These are phyloP conservation scores for Hymenotorrendiella dingleyae DNA, from an alignment of 2,329 filamentous ascomycete species.

Conservation along the genomic window DNA sequence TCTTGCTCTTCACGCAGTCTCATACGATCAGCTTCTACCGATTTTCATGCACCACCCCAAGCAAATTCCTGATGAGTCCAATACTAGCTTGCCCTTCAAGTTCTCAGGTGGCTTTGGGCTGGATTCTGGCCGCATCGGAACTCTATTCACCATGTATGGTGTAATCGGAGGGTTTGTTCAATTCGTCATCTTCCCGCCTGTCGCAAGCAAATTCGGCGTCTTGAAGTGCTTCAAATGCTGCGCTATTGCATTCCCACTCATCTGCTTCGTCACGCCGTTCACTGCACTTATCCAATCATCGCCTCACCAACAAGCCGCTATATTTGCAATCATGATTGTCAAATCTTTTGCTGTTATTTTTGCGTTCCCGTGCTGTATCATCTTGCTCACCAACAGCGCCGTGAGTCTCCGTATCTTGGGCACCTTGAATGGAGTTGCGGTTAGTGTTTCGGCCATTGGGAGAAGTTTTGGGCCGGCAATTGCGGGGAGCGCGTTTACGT, in stretches of 20 bases:
- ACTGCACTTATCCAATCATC: constrained; percentile 55
- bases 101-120: constrained; percentile 78
- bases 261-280: constrained; percentile 80
- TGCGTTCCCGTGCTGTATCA: constrained; percentile 83
- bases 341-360: constrained; percentile 76
- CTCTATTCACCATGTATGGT: constrained; percentile 80
- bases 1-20: constrained; percentile 74
- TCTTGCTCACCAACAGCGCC: constrained; percentile 85
- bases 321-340: constrained; percentile 63
- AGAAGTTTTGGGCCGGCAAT: constrained; percentile 72
- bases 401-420: constrained; percentile 70
- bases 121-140: constrained; percentile 68
- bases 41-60: constrained; percentile 79
- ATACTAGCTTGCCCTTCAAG: constrained; percentile 65
- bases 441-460: constrained; percentile 73
- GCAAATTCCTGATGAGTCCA: constrained; percentile 46
- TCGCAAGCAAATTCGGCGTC: constrained; percentile 67
- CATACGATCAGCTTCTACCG: constrained; percentile 81
- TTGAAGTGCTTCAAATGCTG: constrained; percentile 64
- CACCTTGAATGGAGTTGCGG: constrained; percentile 87
- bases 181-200: constrained; percentile 74
- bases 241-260: constrained; percentile 60
- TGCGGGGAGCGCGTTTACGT: constrained; percentile 66
- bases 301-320: constrained; percentile 47
- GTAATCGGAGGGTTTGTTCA: constrained; percentile 75